Evolutionary conservation across 345 rosid species (phyloP), one percentile per base, ranked within the genome.

Genomic region (Raphanus raphanistrum): DNA sequence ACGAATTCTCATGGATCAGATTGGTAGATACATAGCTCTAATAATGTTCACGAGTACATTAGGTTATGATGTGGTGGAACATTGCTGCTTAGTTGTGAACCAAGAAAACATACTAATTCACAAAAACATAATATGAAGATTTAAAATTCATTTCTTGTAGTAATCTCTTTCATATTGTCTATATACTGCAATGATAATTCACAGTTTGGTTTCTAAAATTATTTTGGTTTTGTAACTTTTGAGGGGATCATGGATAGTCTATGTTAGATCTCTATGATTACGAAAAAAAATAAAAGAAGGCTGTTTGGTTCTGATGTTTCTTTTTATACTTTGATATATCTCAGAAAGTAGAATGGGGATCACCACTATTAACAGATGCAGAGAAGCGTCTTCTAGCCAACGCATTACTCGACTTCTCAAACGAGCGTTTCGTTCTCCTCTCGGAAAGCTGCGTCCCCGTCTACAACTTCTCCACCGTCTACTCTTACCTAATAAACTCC

Each of bases 371-470:
- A 77, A 79, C 88, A 54, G 97, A 90, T 60, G 98, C 97, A 2
- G 97, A 94, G 85, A 92, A 85, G 84, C 94, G 98, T 45, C 94
- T 94, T 68, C 86, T 94, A 28, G 90, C 98, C 50, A 94, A 94
- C 45, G 97, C 97, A 45, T 72, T 94, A 68, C 88, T 92, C 59
- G 97, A 94, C 80, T 88, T 89, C 73, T 87, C 94, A 5, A 94
- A 94, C 25, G 97, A 94, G 71, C 89, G 97, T 62, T 94, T 94
- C 72, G 75, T 92, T 72, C 97, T 94, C 72, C 96, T 94, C 33
- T 94, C 98, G 0, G 98, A 94, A 82, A 94, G 97, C 84, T 94
- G 98, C 84, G 91, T 94, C 83, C 98, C 98, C 0, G 79, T 92
- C 74, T 89, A 83, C 81, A 92, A 92, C 82, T 94, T 94, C 76